These are phyloP conservation scores for Coemansia sp. DNA, from an alignment of 192 early-diverging fungal genomes.

Conservation along the genomic window DNA sequence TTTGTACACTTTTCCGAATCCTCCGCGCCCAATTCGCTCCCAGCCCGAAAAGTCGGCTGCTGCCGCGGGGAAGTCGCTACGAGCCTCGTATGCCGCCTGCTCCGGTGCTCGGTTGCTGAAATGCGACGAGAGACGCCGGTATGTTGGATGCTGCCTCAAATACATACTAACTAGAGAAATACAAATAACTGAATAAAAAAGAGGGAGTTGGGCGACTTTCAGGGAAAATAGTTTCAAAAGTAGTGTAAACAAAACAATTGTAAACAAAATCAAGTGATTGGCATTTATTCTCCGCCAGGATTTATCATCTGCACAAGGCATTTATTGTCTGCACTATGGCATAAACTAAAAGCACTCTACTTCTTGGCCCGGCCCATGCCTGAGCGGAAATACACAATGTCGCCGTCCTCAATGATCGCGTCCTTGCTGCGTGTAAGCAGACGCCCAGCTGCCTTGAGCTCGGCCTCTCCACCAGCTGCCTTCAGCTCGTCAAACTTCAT, in stretches of 20 bases:
- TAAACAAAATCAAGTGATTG: neutral
- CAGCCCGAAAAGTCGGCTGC: constrained; percentile 22
- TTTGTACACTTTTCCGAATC: constrained; percentile 49
- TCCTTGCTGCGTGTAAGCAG: constrained; percentile 91
- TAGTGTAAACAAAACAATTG: constrained; percentile 1
- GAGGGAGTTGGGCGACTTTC: neutral
- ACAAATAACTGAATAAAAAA: neutral
- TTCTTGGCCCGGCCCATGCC: constrained; percentile 50
- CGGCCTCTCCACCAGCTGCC: constrained; percentile 77
- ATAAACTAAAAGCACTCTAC: constrained; percentile 12
- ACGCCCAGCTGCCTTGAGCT: constrained; percentile 90
- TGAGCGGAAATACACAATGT: constrained; percentile 78
- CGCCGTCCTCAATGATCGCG: constrained; percentile 89
- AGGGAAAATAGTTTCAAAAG: neutral
- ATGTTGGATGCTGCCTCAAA: constrained; percentile 31
- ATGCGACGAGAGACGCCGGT: constrained; percentile 27
- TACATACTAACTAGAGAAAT: constrained; percentile 17
- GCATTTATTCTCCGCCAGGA: neutral
- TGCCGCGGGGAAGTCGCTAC: neutral
- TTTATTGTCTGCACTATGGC: neutral
- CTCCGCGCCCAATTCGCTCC: constrained; percentile 49
- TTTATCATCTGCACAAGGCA: neutral
- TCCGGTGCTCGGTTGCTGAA: constrained; percentile 1
- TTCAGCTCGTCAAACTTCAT: constrained; percentile 87
- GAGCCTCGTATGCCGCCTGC: neutral